Evolutionary conservation across 179 eudicot species (phyloP).

Genomic region (Beta corolliflora): DNA sequence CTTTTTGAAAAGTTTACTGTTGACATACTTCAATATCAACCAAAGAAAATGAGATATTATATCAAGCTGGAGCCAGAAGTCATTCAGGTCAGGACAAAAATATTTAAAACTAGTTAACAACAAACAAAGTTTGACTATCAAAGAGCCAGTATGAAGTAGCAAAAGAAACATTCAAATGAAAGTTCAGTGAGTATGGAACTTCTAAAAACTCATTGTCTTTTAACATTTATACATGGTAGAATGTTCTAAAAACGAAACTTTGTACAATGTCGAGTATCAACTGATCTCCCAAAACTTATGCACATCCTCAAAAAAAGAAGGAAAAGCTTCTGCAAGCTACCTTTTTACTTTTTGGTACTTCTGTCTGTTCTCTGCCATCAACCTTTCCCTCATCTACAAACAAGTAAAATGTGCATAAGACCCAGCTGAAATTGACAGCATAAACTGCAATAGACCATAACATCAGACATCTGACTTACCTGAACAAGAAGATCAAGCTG

Average conservation of each 20-base stretch:
- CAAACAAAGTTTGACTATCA: background rate
- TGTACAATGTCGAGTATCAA: background rate
- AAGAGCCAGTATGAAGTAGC: background rate
- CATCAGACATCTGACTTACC: conserved; percentile 36
- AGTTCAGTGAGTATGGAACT: background rate
- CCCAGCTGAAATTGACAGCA: background rate
- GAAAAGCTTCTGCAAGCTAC: conserved; percentile 35
- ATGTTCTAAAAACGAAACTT: background rate
- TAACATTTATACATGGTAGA: background rate
- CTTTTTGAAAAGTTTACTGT: no score
- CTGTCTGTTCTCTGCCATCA: conserved; percentile 98
- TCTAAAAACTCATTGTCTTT: background rate
- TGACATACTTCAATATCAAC: background rate
- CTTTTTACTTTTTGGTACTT: conserved; percentile 96
- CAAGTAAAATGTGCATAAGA: conserved; percentile 7
- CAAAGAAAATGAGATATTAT: background rate
- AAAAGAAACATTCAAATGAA: no score
- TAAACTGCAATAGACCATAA: background rate
- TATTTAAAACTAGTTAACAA: no score
- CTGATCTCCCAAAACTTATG: background rate
- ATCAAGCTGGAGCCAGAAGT: background rate
- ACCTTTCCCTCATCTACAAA: conserved; percentile 90
- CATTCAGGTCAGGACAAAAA: background rate
- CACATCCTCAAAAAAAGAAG: background rate
- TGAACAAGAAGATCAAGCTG: conserved; percentile 98